Base-by-base conservation (phyloP, 2,329 filamentous ascomycete genomes). In the Sporothrix euskadiensis region DNA sequence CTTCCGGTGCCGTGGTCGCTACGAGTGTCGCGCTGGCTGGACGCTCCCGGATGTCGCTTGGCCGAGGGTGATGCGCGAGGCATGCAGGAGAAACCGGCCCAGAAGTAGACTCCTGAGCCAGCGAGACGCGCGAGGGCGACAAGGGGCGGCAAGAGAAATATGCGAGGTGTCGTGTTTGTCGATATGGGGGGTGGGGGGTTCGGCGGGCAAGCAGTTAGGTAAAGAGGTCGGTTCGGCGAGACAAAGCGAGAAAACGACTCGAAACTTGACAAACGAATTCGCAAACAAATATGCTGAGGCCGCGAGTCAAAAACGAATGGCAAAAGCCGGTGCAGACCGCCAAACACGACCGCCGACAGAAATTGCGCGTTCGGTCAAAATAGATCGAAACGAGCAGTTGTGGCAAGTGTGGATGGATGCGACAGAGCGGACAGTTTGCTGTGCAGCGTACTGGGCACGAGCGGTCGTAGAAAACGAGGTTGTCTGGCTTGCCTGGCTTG, bases 1-100 rank as follows among this genome's bases (percentile, higher is more conserved):
- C 90, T 90, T 87, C 94, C 91, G 82, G 94, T 87, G 80, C 93
- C 94, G 91, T 93, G 94, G 84, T 97, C 94, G 84, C 97, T 92
- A 82, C 92, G 90, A 80, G 86, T 89, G 83, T 91, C 91, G 84
- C 90, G 89, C 82, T 90, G 87, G 84, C 86, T 91, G 77, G 83
- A 83, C 81, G 85, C 85, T 83, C 85, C 86, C 84, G 86, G 85
- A 82, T 88, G 86, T 88, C 87, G 87, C 86, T 89, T 89, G 81
- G 84, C 82, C 81, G 85, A 85, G 81, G 83, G 84, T 79, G 86
- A 84, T 80, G 84, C 85, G 81, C 88, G 88, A 89, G 88, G 87
- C 88, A 89, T 89, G 86, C 86, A 80, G 79, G 80, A 81, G 81
- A 79, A 81, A 78, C 79, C 78, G 81, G 81, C 83, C 81, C 82